Evolutionary conservation across 2,329 filamentous ascomycete genomes (phyloP).

Genomic region (Oidium heveae): DNA sequence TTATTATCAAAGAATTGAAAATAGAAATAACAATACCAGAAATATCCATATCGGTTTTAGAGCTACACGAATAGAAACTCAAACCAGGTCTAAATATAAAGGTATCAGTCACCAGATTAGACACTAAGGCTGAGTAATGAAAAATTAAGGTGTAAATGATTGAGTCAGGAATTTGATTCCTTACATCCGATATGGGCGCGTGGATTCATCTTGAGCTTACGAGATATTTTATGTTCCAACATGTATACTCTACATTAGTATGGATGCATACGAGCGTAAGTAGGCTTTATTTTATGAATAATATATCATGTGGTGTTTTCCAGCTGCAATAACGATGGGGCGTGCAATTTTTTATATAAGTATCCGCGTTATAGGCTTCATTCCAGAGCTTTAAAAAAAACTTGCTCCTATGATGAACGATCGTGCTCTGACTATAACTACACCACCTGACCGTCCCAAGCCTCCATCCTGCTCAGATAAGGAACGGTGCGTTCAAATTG

Average conservation of each 20-base stretch:
- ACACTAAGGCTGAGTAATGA: too few species aligned
- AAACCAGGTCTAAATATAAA: too few species aligned
- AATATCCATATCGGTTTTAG: too few species aligned
- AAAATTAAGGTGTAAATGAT: too few species aligned
- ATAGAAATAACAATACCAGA: too few species aligned
- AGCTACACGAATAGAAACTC: too few species aligned
- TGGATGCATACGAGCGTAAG: neutral
- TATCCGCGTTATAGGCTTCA: neutral
- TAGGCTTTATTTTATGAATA: neutral
- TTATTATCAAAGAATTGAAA: too few species aligned
- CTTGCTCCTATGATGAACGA: neutral
- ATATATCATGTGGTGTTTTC: neutral
- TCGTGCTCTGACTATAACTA: neutral
- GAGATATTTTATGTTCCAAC: neutral
- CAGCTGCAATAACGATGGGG: neutral
- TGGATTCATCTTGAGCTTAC: neutral
- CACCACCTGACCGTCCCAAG: neutral
- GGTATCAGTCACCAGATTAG: too few species aligned
- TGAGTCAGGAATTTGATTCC: too few species aligned
- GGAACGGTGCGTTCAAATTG: neutral
- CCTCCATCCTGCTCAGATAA: neutral
- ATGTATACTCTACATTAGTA: neutral
- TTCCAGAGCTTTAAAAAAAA: neutral
- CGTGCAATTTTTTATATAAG: neutral
- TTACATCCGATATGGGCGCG: neutral